These are phyloP conservation scores for Penicillium herquei DNA, from an alignment of 495 filamentous ascomycete genomes.

Conservation along the genomic window DNA sequence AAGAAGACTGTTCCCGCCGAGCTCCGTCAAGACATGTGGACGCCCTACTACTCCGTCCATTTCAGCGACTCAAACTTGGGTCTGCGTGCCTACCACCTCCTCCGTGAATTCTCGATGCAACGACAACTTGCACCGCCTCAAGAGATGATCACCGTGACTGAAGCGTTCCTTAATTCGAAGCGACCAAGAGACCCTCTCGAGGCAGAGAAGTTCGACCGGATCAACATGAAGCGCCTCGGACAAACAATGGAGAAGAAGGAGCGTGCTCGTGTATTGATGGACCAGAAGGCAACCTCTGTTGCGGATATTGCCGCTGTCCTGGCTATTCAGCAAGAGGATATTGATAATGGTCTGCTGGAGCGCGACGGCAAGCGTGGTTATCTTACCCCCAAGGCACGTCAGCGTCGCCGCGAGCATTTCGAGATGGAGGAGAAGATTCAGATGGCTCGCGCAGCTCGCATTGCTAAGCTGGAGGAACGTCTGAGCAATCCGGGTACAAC, in stretches of 20 bases:
- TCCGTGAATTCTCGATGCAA: constrained; percentile 71
- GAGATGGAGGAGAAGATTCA: constrained; percentile 27
- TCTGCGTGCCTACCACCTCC: constrained; percentile 69
- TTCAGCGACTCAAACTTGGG: constrained; percentile 67
- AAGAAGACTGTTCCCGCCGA: constrained; percentile 80
- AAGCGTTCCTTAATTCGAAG: constrained; percentile 49
- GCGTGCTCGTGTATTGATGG: constrained; percentile 65
- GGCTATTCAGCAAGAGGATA: constrained; percentile 46
- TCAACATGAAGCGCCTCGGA: constrained; percentile 42
- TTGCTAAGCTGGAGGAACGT: constrained; percentile 29
- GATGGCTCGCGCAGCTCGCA: constrained; percentile 22
- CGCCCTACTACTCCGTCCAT: constrained; percentile 70
- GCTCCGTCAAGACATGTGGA: constrained; percentile 90
- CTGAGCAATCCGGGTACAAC: constrained; percentile 27
- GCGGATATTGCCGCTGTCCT: constrained; percentile 86
- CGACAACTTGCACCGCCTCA: constrained; percentile 43
- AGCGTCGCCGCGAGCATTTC: constrained; percentile 32
- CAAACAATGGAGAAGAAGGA: constrained; percentile 51
- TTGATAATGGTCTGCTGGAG: constrained; percentile 1
- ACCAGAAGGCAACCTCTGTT: constrained; percentile 84
- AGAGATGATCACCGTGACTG: constrained; percentile 50
- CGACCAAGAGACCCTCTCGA: constrained; percentile 59
- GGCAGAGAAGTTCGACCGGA: constrained; percentile 43
- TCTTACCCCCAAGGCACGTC: constrained; percentile 26
- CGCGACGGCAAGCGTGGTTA: constrained; percentile 1